phyloP scores from a whole-genome alignment of 2,329 filamentous ascomycete genomes.

The Aspergillus viridinutans region DNA sequence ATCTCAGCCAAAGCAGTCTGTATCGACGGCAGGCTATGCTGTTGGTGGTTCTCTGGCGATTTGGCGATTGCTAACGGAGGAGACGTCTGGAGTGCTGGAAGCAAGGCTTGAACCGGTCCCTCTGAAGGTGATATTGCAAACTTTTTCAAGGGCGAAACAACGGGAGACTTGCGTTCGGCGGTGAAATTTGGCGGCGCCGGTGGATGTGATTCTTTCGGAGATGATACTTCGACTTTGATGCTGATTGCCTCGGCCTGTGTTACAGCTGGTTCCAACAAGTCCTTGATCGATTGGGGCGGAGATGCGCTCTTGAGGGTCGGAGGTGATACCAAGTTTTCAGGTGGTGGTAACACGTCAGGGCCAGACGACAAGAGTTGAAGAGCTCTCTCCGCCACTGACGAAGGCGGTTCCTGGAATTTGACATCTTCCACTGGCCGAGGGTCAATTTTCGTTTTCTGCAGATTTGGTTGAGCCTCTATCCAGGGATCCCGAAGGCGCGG shows the following conservation, averaged over 20 bases:
- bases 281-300: background rate
- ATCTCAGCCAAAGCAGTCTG: conserved; percentile 26
- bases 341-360: background rate
- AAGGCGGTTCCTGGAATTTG: background rate
- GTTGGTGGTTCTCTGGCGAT: conserved; percentile 29
- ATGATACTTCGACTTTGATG: conserved; percentile 11
- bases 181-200: background rate
- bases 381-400: background rate
- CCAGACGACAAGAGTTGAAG: background rate
- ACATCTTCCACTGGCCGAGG: background rate
- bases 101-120: conserved; percentile 26
- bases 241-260: background rate
- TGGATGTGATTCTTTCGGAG: conserved; percentile 13
- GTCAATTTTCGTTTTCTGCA: background rate
- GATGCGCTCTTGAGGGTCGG: background rate
- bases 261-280: background rate
- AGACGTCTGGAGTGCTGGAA: conserved; percentile 39
- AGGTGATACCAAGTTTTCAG: background rate
- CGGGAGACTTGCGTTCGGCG: background rate
- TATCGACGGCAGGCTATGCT: conserved; percentile 39
- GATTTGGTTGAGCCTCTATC: conserved; percentile 37
- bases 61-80: conserved; percentile 28
- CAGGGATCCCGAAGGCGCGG: conserved; percentile 46
- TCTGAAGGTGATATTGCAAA: conserved; percentile 31
- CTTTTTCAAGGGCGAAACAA: conserved; percentile 27